These are phyloP conservation scores for Tribonema minus DNA, from an alignment of 108 stramenopile genomes.

Conservation along the genomic window DNA sequence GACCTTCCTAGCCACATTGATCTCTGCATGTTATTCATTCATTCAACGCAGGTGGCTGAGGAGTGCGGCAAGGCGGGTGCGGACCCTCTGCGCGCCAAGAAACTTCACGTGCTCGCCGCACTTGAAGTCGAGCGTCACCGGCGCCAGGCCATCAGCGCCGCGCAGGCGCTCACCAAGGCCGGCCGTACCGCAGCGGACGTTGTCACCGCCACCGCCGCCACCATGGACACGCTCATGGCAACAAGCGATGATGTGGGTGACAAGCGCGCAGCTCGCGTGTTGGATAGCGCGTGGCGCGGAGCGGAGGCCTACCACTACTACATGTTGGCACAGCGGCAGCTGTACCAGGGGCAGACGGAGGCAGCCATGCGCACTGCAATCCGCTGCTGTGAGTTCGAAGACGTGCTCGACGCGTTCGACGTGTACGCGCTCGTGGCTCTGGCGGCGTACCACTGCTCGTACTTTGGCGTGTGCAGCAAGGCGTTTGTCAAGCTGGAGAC, in stretches of 20 bases:
- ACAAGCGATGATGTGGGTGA: too few species aligned
- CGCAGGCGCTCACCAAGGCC: too few species aligned
- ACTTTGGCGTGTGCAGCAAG: constrained; percentile 54
- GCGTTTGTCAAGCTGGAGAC: constrained; percentile 66
- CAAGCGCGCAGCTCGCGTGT: constrained; percentile 29
- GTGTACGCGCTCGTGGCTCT: constrained; percentile 60
- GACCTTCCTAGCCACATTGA: too few species aligned
- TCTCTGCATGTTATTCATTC: too few species aligned
- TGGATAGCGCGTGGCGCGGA: constrained; percentile 66
- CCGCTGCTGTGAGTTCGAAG: constrained; percentile 59
- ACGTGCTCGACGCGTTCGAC: constrained; percentile 56
- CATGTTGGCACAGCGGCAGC: constrained; percentile 61
- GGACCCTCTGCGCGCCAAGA: constrained; percentile 58
- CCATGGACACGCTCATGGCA: constrained; percentile 60
- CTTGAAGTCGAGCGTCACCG: constrained; percentile 62
- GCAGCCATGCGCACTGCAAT: constrained; percentile 59
- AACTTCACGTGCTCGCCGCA: constrained; percentile 63
- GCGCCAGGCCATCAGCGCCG: constrained; percentile 17
- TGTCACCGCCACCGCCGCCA: constrained; percentile 58
- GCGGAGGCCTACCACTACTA: constrained; percentile 68
- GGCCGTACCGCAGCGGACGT: constrained; percentile 47
- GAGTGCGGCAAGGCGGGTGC: too few species aligned
- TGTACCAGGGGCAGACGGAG: constrained; percentile 51
- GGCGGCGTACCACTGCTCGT: constrained; percentile 54
- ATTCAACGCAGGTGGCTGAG: too few species aligned